A percentile compares a stretch with the other conserved stretches of the same genome.
Evolutionary conservation across 495 filamentous ascomycete species (phyloP).

Genomic region (Penicillium robsamsonii): DNA sequence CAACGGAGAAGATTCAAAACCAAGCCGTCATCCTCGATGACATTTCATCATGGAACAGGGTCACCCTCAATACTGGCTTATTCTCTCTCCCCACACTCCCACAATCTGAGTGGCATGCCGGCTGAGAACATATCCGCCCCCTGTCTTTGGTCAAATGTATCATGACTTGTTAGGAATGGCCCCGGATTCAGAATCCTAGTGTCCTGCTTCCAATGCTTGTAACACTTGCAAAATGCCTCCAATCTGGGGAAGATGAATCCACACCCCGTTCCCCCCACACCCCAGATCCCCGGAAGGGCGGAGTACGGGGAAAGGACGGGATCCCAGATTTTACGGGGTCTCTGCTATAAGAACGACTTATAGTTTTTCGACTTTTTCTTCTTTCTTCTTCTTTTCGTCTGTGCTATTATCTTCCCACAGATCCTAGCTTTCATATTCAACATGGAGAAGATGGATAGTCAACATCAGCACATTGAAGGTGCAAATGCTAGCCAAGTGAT

Average conservation of each 20-base stretch:
- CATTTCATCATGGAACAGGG: not conserved
- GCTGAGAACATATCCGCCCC: not conserved
- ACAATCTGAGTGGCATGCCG: not conserved
- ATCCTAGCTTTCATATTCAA: not conserved
- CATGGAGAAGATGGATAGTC: slow-evolving; percentile 20
- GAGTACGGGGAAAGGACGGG: not conserved
- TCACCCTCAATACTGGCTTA: not conserved
- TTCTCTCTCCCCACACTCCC: not conserved
- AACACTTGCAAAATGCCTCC: not conserved
- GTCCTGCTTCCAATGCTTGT: no score
- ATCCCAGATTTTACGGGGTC: not conserved
- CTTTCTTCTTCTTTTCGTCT: not conserved
- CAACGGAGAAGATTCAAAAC: not conserved
- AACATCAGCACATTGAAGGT: slow-evolving; percentile 22
- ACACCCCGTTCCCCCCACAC: not conserved
- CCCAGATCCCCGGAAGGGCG: not conserved
- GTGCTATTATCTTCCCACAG: not conserved
- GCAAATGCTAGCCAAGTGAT: slow-evolving; percentile 1
- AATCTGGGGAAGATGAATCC: not conserved
- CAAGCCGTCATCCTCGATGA: not conserved
- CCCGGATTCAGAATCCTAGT: not conserved
- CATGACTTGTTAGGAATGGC: not conserved
- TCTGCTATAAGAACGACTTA: not conserved
- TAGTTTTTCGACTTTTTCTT: not conserved
- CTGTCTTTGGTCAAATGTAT: not conserved